Conservation (phyloP, 78 protist species). For the Emiliania huxleyi region DNA sequence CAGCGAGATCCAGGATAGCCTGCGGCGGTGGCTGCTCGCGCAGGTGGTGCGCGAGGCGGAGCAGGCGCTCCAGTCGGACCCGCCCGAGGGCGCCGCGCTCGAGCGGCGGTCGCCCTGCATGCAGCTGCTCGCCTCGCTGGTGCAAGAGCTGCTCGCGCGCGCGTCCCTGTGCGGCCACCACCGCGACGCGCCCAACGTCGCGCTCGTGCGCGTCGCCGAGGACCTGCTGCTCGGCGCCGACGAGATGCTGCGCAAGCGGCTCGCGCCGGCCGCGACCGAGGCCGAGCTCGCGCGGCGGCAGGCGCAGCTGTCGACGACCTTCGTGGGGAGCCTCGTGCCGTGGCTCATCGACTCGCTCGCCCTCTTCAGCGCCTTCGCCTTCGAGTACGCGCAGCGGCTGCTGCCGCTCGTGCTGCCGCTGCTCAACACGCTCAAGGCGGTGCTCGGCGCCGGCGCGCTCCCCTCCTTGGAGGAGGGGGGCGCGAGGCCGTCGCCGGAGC, state of each 20-base stretch:
- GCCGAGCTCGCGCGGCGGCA: not conserved
- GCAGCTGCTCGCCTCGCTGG: not conserved
- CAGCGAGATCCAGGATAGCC: not conserved
- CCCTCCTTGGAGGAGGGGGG: not conserved
- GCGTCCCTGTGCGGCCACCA: not conserved
- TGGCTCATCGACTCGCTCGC: slow-evolving; percentile 19
- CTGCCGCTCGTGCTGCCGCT: not conserved
- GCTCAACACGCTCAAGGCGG: not conserved
- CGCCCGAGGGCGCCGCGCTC: not conserved
- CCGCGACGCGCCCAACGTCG: not conserved
- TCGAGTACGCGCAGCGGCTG: not conserved
- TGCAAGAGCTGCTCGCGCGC: slow-evolving; percentile 1
- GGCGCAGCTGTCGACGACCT: not conserved
- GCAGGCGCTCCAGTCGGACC: not conserved
- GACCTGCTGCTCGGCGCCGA: not conserved
- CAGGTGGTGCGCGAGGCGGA: not conserved
- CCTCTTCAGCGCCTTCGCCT: not conserved
- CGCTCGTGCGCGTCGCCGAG: not conserved
- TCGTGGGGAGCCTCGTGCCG: not conserved
- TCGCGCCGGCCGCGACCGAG: not conserved
- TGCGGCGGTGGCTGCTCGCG: not conserved
- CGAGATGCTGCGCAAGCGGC: not conserved
- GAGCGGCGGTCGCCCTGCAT: not conserved
- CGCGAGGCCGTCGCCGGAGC: not conserved
- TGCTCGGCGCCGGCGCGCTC: not conserved